Evolutionary conservation across 2,329 filamentous ascomycete species (phyloP).

Genomic region (Sclerotiophoma versabilis): DNA sequence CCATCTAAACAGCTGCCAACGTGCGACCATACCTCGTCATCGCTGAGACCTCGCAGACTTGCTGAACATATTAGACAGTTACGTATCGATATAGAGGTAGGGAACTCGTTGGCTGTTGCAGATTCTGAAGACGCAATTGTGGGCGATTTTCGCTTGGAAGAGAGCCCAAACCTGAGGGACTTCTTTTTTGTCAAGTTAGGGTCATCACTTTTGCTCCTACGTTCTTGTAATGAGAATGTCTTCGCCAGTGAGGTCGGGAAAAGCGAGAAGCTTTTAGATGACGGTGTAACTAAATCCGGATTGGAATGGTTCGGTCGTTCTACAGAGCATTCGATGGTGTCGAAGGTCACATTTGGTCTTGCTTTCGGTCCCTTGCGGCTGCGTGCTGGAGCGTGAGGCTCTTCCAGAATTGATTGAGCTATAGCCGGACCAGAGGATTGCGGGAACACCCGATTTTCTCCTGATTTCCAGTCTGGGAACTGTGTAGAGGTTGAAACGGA

Average conservation of each 20-base stretch:
- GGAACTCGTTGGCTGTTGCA: not conserved
- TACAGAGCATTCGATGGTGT: conserved; percentile 4
- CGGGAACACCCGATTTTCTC: not conserved
- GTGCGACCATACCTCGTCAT: not conserved
- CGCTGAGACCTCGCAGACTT: not conserved
- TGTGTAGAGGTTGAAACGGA: conserved; percentile 2
- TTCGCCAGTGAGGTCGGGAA: not conserved
- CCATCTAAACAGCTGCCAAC: conserved; percentile 1
- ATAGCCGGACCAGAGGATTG: not conserved
- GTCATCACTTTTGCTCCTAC: conserved; percentile 11
- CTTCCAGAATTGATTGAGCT: not conserved
- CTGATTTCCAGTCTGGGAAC: not conserved
- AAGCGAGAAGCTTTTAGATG: not conserved
- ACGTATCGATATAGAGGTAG: not conserved
- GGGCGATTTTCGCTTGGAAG: not conserved
- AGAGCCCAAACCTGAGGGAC: not conserved
- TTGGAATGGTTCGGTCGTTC: not conserved
- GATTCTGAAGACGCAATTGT: not conserved
- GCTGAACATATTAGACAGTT: conserved; percentile 1
- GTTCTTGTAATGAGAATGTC: conserved; percentile 7
- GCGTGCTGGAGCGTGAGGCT: not conserved
- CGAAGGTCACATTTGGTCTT: conserved; percentile 5
- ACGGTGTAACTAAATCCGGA: not conserved
- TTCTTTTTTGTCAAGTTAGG: conserved; percentile 1
- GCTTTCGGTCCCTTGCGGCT: not conserved